A percentile compares a stretch with the other conserved stretches of the same genome.
phyloP scores from a whole-genome alignment of 2,329 filamentous ascomycete species.

The Penicillium sp. region DNA sequence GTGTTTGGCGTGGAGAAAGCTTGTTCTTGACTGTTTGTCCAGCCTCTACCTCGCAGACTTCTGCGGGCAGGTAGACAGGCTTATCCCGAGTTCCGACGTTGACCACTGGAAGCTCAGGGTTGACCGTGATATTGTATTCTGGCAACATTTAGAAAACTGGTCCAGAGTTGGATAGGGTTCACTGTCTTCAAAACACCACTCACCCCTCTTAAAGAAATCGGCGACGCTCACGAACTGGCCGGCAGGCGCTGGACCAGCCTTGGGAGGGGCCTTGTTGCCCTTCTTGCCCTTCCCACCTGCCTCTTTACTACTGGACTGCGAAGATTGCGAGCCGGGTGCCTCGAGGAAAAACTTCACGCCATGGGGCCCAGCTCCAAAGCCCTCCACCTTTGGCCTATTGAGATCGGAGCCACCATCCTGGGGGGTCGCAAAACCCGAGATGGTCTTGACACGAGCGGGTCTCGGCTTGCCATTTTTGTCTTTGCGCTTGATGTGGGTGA shows the following conservation, averaged over 20 bases:
- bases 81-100: conserved; percentile 57
- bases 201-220: conserved; percentile 45
- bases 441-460: conserved; percentile 41
- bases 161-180: too few relatives aligned
- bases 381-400: conserved; percentile 33
- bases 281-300: conserved; percentile 23
- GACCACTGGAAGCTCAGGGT: conserved; percentile 52
- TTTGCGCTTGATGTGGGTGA: conserved; percentile 37
- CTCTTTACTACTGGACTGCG: conserved; percentile 4
- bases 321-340: conserved; percentile 13
- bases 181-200: conserved; percentile 14
- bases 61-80: conserved; percentile 61
- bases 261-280: conserved; percentile 19
- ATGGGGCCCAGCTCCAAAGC: conserved; percentile 44
- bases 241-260: conserved; percentile 26
- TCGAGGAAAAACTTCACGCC: conserved; percentile 52
- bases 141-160: conserved; percentile 2
- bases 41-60: conserved; percentile 57
- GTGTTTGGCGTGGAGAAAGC: conserved; percentile 56
- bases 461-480: conserved; percentile 26
- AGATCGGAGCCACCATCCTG: conserved; percentile 30
- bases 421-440: conserved; percentile 41
- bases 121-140: conserved; percentile 35
- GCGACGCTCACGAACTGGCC: conserved; percentile 48
- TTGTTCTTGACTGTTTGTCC: conserved; percentile 60